Conservation (phyloP, 1,284 basidiomycete genomes). For the Malassezia caprae region DNA sequence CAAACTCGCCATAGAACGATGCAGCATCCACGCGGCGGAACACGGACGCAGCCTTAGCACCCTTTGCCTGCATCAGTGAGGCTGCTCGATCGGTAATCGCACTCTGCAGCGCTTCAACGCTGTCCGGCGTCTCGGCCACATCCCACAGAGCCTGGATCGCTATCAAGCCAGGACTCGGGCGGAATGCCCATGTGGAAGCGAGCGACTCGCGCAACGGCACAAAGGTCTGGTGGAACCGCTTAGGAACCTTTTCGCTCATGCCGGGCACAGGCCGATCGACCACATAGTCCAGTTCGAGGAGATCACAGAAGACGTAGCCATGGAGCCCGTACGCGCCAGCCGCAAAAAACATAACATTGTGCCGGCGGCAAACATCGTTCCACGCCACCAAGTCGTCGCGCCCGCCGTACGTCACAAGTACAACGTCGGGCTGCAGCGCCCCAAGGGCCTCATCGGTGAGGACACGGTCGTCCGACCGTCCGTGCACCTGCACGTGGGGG, state of each 20-base stretch:
- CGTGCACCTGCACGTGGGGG: constrained; percentile 66
- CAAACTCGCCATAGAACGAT: constrained; percentile 11
- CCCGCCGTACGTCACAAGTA: constrained; percentile 15
- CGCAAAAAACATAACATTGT: constrained; percentile 59
- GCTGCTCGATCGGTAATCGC: constrained; percentile 9
- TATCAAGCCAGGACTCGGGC: constrained; percentile 53
- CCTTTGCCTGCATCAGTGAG: constrained; percentile 16
- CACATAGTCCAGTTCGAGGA: constrained; percentile 66
- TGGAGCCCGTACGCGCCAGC: constrained; percentile 80
- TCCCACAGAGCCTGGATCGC: constrained; percentile 54
- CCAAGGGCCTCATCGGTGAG: constrained; percentile 14
- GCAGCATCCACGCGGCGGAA: constrained; percentile 2
- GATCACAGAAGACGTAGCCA: constrained; percentile 88
- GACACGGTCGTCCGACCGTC: constrained; percentile 49
- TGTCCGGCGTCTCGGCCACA: background rate
- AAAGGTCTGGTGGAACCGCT: constrained; percentile 60
- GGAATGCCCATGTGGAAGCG: constrained; percentile 47
- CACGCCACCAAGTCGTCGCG: constrained; percentile 57
- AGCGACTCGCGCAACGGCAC: constrained; percentile 57
- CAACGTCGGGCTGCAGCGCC: constrained; percentile 16
- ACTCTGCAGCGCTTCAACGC: constrained; percentile 51
- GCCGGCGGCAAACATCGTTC: constrained; percentile 61
- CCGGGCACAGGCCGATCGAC: constrained; percentile 54
- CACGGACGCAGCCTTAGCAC: constrained; percentile 10
- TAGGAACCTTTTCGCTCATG: constrained; percentile 50